Base-by-base conservation (phyloP, 108 stramenopile species). In the Conticribra weissflogii region DNA sequence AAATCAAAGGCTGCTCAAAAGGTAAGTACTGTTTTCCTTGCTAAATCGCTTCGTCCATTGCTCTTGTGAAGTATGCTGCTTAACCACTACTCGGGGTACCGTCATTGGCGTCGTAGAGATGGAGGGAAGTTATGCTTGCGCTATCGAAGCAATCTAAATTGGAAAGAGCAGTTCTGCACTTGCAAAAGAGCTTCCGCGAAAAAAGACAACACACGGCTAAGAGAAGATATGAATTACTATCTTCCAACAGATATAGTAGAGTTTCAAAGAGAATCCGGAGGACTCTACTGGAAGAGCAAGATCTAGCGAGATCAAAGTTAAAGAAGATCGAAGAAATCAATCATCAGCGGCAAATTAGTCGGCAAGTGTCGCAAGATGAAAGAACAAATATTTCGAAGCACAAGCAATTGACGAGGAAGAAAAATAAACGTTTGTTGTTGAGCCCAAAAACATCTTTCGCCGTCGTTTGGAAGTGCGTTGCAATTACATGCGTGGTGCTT, bases 391-490 rank as follows among this genome's bases (percentile, higher is more conserved):
- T 84, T 33, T 61, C 71, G 8, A 60, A 65, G 12, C 59, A 79
- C 29, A 61, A 24, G 15, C 23, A 67, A 29, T 32, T 58, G 45
- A 63, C 71, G 16, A 55, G 79, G 58, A 54, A 76, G 34, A 72
- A 76, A 48, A 76, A 70, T 31, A 81, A 76, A 25, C 30, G 85
- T 22, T 32, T 83, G 0, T 51, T 92, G 52, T 33, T 94, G 33
- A 75, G 83, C 36, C 93, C 93, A 12, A 94, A 90, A 54, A 88
- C 87, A 1, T 53, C 66, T n/a, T 90, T 94, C 79, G 64, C 90
- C 5, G 80, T 90, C 18, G 17, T 49, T 28, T 94, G 93, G 93
- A 90, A 86, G 51, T 57, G 65, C 30, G 14, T 88, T 0, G 77
- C 88, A 57, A 66, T 89, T 17, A 32, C 66, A 23, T 86, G 88